A percentile compares a stretch with the other conserved stretches of the same genome.
Conservation (phyloP, 805 yeast species). For the Kuraishia piskuri region DNA sequence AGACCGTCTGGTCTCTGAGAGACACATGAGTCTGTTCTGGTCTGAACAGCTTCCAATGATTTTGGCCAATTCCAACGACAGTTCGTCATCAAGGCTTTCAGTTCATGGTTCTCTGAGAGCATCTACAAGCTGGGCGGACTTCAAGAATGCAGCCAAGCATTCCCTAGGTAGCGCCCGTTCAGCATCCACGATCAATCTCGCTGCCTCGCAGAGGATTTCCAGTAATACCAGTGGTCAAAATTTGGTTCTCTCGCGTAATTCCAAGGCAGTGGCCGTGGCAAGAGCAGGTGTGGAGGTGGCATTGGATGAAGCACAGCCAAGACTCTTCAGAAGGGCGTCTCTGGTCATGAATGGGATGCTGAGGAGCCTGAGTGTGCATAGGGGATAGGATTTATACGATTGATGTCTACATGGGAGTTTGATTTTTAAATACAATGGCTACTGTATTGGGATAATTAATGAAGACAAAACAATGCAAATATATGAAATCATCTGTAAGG, state of each 20-base stretch:
- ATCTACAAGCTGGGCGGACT: not conserved
- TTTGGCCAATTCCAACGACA: not conserved
- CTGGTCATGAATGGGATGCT: not conserved
- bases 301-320: conserved; percentile 7
- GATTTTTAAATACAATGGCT: conserved; percentile 1
- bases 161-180: not conserved
- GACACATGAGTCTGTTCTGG: not conserved
- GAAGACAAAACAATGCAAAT: conserved; percentile 1
- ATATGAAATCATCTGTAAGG: not conserved
- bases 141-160: conserved; percentile 1
- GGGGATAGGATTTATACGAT: conserved; percentile 1
- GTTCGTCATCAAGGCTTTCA: not conserved
- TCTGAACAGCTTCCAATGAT: not conserved
- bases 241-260: conserved; percentile 1
- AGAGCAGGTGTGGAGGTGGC: conserved; percentile 9
- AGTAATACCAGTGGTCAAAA: not conserved
- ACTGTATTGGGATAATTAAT: not conserved
- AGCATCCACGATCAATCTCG: not conserved
- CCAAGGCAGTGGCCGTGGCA: conserved; percentile 5
- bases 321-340: conserved; percentile 3
- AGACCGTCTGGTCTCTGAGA: not conserved
- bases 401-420: not conserved
- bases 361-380: conserved; percentile 2
- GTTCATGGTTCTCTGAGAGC: not conserved
- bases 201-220: not conserved